Evolutionary conservation across 805 yeast genomes (phyloP).

Genomic region (Candida tallmaniae): DNA sequence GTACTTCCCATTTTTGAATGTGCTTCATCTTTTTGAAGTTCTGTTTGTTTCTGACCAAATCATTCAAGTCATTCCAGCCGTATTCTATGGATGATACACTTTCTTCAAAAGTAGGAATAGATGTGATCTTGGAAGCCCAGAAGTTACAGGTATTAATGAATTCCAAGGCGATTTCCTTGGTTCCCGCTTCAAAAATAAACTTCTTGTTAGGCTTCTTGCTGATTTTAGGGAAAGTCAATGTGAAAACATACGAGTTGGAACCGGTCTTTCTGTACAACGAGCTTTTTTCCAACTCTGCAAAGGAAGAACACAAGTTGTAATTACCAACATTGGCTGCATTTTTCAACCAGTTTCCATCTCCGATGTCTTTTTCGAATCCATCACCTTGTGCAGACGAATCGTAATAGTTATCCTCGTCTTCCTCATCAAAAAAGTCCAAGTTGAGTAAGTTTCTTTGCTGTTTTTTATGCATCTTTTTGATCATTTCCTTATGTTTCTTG

Average conservation of each 20-base stretch:
- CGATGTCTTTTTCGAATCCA: conserved; percentile 26
- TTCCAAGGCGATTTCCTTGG: conserved; percentile 61
- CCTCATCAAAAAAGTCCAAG: conserved; percentile 10
- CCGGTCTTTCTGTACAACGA: conserved; percentile 5
- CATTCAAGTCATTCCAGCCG: conserved; percentile 62
- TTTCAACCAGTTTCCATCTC: conserved; percentile 69
- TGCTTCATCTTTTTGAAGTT: conserved; percentile 28
- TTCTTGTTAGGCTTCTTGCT: conserved; percentile 33
- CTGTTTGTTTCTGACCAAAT: conserved; percentile 21
- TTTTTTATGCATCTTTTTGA: conserved; percentile 18
- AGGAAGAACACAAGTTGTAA: conserved; percentile 48
- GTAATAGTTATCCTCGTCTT: conserved; percentile 7
- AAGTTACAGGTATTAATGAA: conserved; percentile 78
- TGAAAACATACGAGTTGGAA: conserved; percentile 37
- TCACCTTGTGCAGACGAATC: no score
- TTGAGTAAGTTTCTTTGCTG: conserved; percentile 10
- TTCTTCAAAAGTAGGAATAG: conserved; percentile 66
- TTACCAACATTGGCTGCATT: conserved; percentile 55
- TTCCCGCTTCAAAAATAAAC: conserved; percentile 62
- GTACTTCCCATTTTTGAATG: conserved; percentile 41
- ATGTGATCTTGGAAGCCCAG: conserved; percentile 85
- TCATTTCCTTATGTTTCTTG: conserved; percentile 35
- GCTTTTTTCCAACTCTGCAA: conserved; percentile 36
- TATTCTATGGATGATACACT: conserved; percentile 74
- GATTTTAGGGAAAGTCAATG: conserved; percentile 49